Conservation (phyloP, 2,329 filamentous ascomycete species). For the Aspergillus tubingensis region DNA sequence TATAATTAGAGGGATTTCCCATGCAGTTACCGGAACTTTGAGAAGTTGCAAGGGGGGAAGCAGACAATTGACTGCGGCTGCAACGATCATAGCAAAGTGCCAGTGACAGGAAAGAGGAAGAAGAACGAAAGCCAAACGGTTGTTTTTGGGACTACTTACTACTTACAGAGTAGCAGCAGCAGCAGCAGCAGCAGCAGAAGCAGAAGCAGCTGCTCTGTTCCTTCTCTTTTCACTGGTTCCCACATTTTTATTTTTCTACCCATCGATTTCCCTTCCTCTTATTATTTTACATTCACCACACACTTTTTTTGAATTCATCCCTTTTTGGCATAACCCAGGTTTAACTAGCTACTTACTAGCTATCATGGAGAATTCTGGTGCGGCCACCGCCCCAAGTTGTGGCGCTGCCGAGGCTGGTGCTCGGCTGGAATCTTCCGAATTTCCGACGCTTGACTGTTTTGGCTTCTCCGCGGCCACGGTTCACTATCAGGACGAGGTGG, state of each 20-base stretch:
- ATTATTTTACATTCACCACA: not conserved
- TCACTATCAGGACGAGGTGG: not conserved
- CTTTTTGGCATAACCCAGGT: not conserved
- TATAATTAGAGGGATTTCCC: conserved; percentile 6
- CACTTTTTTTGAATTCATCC: not conserved
- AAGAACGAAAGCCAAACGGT: conserved; percentile 3
- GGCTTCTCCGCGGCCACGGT: conserved; percentile 5
- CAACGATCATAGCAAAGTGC: conserved; percentile 18
- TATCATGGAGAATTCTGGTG: conserved; percentile 7
- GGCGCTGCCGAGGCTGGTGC: conserved; percentile 17
- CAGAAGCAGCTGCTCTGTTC: not conserved
- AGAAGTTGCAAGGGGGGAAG: conserved; percentile 23
- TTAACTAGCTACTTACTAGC: no score
- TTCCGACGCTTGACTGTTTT: conserved; percentile 27
- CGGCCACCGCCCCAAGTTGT: conserved; percentile 14
- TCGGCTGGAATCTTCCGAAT: conserved; percentile 21
- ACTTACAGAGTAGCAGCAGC: not conserved
- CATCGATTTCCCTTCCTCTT: not conserved
- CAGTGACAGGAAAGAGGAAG: conserved; percentile 14
- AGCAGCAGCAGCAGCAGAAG: not conserved
- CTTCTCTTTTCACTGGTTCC: not conserved
- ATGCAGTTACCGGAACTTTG: conserved; percentile 16
- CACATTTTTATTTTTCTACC: not conserved
- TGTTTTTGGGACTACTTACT: not conserved
- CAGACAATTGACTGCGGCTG: conserved; percentile 18